Conservation (phyloP, 2,329 filamentous ascomycete genomes). For the Aspergillus arachidicola region DNA sequence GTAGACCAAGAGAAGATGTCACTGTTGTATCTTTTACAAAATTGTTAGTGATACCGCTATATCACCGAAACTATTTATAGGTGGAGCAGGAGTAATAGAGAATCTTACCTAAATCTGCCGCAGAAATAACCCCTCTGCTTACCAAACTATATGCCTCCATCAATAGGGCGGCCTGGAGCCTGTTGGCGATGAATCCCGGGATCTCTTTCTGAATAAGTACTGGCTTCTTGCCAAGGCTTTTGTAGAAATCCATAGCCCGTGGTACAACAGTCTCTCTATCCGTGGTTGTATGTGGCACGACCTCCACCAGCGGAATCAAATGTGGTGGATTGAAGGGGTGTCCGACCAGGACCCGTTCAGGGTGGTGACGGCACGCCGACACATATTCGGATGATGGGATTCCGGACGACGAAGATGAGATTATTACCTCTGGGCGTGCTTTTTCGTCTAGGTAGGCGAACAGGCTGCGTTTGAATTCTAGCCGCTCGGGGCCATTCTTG, state of each 20-base stretch:
- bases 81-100: too few species aligned
- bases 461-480: constrained; percentile 20
- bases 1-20: constrained; percentile 20
- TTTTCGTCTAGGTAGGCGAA: constrained; percentile 22
- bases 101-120: constrained; percentile 18
- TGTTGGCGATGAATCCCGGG: constrained; percentile 49
- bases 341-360: constrained; percentile 12
- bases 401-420: constrained; percentile 22
- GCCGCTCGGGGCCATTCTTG: constrained; percentile 20
- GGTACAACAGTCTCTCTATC: neutral
- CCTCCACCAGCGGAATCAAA: constrained; percentile 14
- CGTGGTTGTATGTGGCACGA: constrained; percentile 10
- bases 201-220: constrained; percentile 46
- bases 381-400: constrained; percentile 14
- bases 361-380: constrained; percentile 11
- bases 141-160: constrained; percentile 42
- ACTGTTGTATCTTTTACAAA: constrained; percentile 12
- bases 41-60: neutral
- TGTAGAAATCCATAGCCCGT: constrained; percentile 37
- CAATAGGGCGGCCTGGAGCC: constrained; percentile 46
- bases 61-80: too few species aligned
- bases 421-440: constrained; percentile 14
- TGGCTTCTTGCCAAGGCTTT: constrained; percentile 43
- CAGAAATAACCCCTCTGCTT: constrained; percentile 31
- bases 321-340: constrained; percentile 19